phyloP scores from a whole-genome alignment of 83 land plant species.

The Thuja plicata region DNA sequence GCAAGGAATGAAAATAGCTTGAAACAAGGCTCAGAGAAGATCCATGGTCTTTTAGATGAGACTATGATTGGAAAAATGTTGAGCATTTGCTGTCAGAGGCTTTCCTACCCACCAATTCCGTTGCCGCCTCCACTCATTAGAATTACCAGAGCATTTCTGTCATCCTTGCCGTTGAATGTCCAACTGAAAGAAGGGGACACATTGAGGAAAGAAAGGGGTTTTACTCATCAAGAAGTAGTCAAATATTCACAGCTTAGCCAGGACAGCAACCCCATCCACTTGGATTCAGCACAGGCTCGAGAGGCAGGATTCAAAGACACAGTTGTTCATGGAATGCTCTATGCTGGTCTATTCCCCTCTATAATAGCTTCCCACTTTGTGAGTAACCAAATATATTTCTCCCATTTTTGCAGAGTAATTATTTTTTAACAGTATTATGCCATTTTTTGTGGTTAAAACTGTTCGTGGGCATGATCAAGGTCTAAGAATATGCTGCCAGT shows the following conservation, averaged over 20 bases:
- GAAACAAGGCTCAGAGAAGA: neutral
- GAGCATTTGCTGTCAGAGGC: neutral
- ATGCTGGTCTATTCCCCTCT: constrained; percentile 56
- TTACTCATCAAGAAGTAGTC: constrained; percentile 38
- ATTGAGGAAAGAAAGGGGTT: constrained; percentile 23
- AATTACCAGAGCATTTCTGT: neutral
- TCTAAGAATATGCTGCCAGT: too few species aligned
- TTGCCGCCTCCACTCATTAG: constrained; percentile 6
- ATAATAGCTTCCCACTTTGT: constrained; percentile 66
- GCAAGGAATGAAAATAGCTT: too few species aligned
- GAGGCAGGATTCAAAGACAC: constrained; percentile 34
- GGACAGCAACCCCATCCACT: constrained; percentile 60
- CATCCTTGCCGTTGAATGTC: neutral
- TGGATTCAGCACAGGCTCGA: constrained; percentile 37
- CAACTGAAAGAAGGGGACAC: constrained; percentile 17
- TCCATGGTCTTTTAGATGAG: neutral
- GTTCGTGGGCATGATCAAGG: neutral
- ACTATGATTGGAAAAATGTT: neutral
- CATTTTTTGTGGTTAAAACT: neutral
- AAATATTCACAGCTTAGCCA: constrained; percentile 47
- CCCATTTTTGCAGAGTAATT: neutral
- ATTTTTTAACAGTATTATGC: neutral
- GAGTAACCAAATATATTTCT: constrained; percentile 13
- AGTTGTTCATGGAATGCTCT: constrained; percentile 71
- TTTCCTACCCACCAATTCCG: neutral